These are phyloP conservation scores for Russula emetica DNA, from an alignment of 768 basidiomycete genomes.

Conservation along the genomic window DNA sequence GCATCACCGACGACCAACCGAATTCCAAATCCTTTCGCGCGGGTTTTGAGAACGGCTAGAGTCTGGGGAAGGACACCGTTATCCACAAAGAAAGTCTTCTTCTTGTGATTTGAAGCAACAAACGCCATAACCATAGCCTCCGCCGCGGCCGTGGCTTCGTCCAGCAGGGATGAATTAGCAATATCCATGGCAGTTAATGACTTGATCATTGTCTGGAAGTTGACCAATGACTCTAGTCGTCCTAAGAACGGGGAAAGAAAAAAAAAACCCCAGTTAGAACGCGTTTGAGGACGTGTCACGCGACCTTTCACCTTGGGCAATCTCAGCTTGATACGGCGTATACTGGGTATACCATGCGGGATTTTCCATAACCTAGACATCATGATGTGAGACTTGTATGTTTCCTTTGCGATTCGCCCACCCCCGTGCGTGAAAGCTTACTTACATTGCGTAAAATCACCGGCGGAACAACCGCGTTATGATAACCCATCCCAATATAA, in stretches of 20 bases:
- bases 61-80: conserved; percentile 83
- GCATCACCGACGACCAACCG: conserved; percentile 68
- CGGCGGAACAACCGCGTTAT: conserved; percentile 90
- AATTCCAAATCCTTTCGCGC: conserved; percentile 93
- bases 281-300: background rate
- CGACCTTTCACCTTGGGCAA: conserved; percentile 76
- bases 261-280: conserved; percentile 13
- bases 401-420: background rate
- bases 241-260: conserved; percentile 42
- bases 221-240: conserved; percentile 92
- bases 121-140: conserved; percentile 98
- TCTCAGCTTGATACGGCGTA: conserved; percentile 95
- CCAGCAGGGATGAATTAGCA: conserved; percentile 91
- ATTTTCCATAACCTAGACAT: conserved; percentile 76
- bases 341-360: conserved; percentile 98
- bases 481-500: conserved; percentile 99
- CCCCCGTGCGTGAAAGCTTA: too few species aligned
- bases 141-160: conserved; percentile 92
- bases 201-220: conserved; percentile 95
- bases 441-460: conserved; percentile 91
- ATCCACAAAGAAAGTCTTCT: conserved; percentile 82
- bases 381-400: background rate
- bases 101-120: conserved; percentile 60
- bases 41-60: conserved; percentile 79
- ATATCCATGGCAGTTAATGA: conserved; percentile 94